Evolutionary conservation across 257 asterid genomes (phyloP), one percentile per base, ranked within the genome.

Genomic region (Rhazya stricta): DNA sequence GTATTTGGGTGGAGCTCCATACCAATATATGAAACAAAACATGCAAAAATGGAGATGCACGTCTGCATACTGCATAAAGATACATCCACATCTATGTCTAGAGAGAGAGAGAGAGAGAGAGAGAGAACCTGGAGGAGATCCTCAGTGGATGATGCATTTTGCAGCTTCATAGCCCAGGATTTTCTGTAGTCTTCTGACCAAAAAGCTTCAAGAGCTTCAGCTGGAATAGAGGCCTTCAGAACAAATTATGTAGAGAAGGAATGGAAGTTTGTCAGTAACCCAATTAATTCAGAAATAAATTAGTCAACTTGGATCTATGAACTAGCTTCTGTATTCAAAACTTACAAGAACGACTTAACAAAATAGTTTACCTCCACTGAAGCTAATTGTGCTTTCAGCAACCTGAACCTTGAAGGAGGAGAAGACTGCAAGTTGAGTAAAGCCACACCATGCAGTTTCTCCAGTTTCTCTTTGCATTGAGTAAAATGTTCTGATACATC

Each of bases 61-160:
- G 4, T 37, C 1, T 12, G 11, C 43, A 63, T 34, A 65, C 16
- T 12, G 0, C 4, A 13, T 6, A 62, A 32, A 29, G 10, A 50
- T 23, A 61, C 32, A 60, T n/a, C 34, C 77, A 9, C 30, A 67
- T 8, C 6, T 27, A 3, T 29, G 46, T 27, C 53, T 32, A 71
- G 34, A 42, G 78, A 61, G 72, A 1, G 69, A 27, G 67, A 76
- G 54, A 32, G n/a, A 71, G 34, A 42, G 78, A 61, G 72, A 1
- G 69, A 27, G 67, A 76, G 54, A 32, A 92, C 98, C 97, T 88
- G 96, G 79, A 92, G 93, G 46, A 93, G 88, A 56, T 91, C 96
- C 61, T 83, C 91, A 3, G 91, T 84, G n/a, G 91, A 79, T 69
- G 91, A 81, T 42, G 93, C 87, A 79, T 29, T 70, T 32, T 76